Base-by-base conservation (phyloP, 331 rosid genomes). In the Malus hybrid region DNA sequence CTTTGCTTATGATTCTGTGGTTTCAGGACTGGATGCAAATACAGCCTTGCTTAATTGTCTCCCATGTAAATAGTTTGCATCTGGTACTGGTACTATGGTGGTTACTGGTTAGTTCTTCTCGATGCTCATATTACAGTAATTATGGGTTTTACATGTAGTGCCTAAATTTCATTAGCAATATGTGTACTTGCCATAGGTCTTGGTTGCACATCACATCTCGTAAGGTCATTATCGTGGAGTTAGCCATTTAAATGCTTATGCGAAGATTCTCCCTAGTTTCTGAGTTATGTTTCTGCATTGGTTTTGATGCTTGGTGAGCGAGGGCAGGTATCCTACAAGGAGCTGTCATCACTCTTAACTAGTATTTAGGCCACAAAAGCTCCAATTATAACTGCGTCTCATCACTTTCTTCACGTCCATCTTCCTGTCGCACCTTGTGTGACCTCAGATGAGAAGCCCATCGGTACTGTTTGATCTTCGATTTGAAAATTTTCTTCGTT, bases 281-380 rank as follows among this genome's bases (percentile, higher is more conserved):
- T 29, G 34, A 65, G 32, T 61, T 56, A 24, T 14, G 62, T 66
- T 66, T 67, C 74, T 6, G 57, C 78, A 9, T 56, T 73, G 78
- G 67, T 67, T n/a, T 29, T 32, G 70, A 59, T 50, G 76, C 44
- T 66, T 61, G 79, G 42, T 36, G 52, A 73, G 34, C 70, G 31
- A 59, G 52, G 62, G 74, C 78, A 73, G 82, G 78, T 73, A 79
- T 73, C 73, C 42, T 3, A 34, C 42, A 29, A 66, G 79, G 68
- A 67, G 15, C 72, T 60, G 31, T 27, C 55, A 48, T 22, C 11
- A 69, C 48, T 34, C 48, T 27, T 15, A 44, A 57, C 28, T 44
- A 71, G 18, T 44, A 24, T 77, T 19, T 70, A 54, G 19, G 63
- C 68, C 70, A 11, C 57, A 6, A 46, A 72, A 39, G 63, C 71